Evolutionary conservation across 805 yeast genomes (phyloP).

Genomic region (Nakazawaea anatomiae): DNA sequence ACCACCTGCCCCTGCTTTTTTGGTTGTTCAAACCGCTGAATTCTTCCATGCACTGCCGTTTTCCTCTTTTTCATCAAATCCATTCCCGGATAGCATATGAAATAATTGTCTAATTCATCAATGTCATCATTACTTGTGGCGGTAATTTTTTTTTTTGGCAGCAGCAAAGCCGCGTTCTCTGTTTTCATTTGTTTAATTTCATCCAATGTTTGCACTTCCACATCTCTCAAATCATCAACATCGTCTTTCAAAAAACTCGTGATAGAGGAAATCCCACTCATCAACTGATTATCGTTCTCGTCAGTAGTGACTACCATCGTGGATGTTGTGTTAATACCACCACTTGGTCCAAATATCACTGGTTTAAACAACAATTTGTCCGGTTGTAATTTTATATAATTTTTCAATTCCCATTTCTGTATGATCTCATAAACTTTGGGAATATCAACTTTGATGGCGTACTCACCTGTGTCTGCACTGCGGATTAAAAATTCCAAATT

Average conservation of each 20-base stretch:
- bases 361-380: conserved; percentile 71
- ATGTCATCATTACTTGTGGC: neutral
- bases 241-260: conserved; percentile 63
- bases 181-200: conserved; percentile 28
- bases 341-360: conserved; percentile 76
- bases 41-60: neutral
- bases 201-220: conserved; percentile 51
- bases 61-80: conserved; percentile 16
- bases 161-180: neutral
- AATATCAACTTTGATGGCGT: conserved; percentile 49
- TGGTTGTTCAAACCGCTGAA: no score
- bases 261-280: conserved; percentile 51
- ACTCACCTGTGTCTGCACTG: conserved; percentile 37
- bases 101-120: neutral
- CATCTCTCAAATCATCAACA: conserved; percentile 52
- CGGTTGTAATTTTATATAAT: conserved; percentile 45
- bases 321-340: conserved; percentile 69
- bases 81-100: conserved; percentile 11
- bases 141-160: no score
- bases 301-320: conserved; percentile 27
- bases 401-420: conserved; percentile 46
- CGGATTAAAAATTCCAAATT: conserved; percentile 56
- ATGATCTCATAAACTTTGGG: conserved; percentile 35
- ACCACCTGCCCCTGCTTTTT: no score
- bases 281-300: conserved; percentile 19